Evolutionary conservation across 225 moss, liverwort and hornwort species (phyloP).

Genomic region (Pleurozium schreberi): DNA sequence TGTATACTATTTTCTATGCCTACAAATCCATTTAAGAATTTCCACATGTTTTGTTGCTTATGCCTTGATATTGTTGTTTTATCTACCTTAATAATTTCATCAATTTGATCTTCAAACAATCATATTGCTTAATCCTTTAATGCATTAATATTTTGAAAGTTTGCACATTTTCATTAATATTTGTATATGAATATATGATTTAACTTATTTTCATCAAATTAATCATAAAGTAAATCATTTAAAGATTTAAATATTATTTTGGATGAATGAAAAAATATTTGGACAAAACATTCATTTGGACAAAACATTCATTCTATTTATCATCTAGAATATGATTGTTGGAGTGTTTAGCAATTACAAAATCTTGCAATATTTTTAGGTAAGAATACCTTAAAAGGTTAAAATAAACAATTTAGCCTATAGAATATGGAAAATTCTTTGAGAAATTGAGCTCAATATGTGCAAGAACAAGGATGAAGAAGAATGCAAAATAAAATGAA

Average conservation of each 20-base stretch:
- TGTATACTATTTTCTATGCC: not conserved
- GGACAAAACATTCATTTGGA: too few species aligned
- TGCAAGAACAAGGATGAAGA: too few species aligned
- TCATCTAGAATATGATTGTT: not conserved
- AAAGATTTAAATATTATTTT: too few species aligned
- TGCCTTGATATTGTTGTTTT: fast-evolving
- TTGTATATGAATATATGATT: not conserved
- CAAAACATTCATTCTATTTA: too few species aligned
- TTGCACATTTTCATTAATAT: not conserved
- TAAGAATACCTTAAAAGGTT: too few species aligned
- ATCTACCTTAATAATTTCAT: not conserved
- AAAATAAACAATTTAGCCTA: too few species aligned
- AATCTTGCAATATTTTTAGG: not conserved
- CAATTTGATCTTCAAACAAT: not conserved
- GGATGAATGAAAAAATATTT: too few species aligned
- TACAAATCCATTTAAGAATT: not conserved
- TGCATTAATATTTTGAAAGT: not conserved
- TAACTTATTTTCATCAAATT: not conserved
- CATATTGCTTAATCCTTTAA: not conserved
- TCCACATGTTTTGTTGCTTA: not conserved
- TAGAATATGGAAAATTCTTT: too few species aligned
- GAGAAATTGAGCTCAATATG: too few species aligned
- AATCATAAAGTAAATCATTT: too few species aligned
- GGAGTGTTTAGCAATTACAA: fast-evolving
- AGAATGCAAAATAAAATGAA: too few species aligned